Base-by-base conservation (phyloP, 2,329 filamentous ascomycete genomes). In the Fusarium robinianum region DNA sequence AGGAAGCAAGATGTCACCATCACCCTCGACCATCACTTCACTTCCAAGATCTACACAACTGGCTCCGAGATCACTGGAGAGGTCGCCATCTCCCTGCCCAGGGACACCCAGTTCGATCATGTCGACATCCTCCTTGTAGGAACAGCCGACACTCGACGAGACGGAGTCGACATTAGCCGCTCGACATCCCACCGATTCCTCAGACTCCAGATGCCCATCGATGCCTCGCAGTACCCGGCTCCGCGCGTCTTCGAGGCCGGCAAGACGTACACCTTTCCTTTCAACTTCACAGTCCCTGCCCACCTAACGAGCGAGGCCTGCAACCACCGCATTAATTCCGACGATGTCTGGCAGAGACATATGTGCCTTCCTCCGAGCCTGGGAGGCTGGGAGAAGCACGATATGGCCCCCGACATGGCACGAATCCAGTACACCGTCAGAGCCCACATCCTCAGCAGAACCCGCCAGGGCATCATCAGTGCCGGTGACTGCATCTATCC, bases 11-110 rank as follows among this genome's bases (percentile, higher is more conserved):
- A 56, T 16, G 49, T 56, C 0, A 25, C 30, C 1, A 42, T 60
- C 18, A 18, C 33, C 10, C 40, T 61, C 43, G 51, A 57, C 3
- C 34, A 48, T 14, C 55, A 60, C 53, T 61, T 61, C 17, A 51
- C 41, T 22, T 56, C 57, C 11, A 60, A 60, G 17, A 41, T 55
- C 9, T 60, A 61, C 36, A 60, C 53, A 25, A 55, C 55, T 40
- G 51, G 56, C 23, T 57, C 55, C 2, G 53, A 54, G 11, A 38
- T 60, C 30, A 57, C 57, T 14, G 57, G 57, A 11, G 48, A 41
- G n/a, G 43, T 59, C 10, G 19, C 18, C 23, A 41, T 60, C 17
- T 34, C 44, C 1, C 57, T 57, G 8, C 10, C 26, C 0, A 41
- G 40, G 18, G 45, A 51, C 38, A 51, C 35, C 4, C 53, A 41